phyloP scores from a whole-genome alignment of 305 asterid species.

The Withania somnifera region DNA sequence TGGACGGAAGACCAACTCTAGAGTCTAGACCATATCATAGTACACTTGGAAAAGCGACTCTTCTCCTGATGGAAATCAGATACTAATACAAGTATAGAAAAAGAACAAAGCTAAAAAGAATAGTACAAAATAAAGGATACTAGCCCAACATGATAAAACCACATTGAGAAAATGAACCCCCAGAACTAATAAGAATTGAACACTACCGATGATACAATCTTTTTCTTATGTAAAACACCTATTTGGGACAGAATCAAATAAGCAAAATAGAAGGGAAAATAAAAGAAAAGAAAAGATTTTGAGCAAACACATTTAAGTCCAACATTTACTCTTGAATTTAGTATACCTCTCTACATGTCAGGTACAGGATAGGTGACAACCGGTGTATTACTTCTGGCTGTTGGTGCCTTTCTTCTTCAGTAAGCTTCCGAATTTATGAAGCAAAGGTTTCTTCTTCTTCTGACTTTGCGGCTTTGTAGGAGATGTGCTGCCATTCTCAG shows the following conservation, averaged over 20 bases:
- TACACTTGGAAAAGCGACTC: neutral
- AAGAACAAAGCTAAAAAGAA: conserved; percentile 1
- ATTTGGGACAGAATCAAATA: conserved; percentile 3
- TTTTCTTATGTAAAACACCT: conserved; percentile 31
- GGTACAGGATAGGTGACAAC: neutral
- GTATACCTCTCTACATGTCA: conserved; percentile 25
- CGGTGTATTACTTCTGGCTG: conserved; percentile 43
- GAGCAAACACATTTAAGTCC: conserved; percentile 25
- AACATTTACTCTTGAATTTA: conserved; percentile 19
- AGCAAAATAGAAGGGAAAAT: conserved; percentile 10
- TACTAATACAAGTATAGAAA: neutral
- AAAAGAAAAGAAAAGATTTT: conserved; percentile 12
- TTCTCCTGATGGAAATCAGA: neutral
- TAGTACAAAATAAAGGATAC: conserved; percentile 1
- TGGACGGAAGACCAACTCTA: neutral
- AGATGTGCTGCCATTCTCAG: conserved; percentile 41
- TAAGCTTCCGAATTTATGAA: conserved; percentile 73
- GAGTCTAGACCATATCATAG: neutral
- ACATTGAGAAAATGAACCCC: conserved; percentile 8
- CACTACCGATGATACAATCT: conserved; percentile 31
- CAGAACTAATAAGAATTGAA: conserved; percentile 2
- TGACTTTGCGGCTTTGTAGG: conserved; percentile 51
- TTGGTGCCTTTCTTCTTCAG: conserved; percentile 71
- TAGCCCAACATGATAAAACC: conserved; percentile 2
- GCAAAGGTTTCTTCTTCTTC: conserved; percentile 85